Percentiles rank a stretch among this genome's conserved stretches.
phyloP scores from a whole-genome alignment of 78 protist genomes.

The Pigoraptor vietnamica region DNA sequence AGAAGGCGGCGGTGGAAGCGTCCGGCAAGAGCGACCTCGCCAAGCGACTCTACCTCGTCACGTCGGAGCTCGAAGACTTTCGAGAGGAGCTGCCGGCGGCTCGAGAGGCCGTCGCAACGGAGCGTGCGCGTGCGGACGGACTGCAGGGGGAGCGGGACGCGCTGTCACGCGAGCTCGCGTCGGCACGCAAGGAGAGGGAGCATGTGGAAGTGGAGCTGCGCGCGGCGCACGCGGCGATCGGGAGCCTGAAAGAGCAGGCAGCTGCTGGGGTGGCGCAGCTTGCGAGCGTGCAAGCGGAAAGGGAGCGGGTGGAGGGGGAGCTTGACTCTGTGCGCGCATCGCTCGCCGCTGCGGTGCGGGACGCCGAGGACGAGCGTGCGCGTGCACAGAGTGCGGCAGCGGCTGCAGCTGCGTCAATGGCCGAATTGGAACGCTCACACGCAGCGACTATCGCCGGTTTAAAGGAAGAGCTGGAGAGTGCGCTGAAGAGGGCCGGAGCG shows the following conservation, averaged over 20 bases:
- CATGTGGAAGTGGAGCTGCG: neutral
- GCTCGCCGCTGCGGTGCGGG: neutral
- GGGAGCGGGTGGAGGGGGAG: neutral
- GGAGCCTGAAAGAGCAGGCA: neutral
- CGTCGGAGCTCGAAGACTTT: neutral
- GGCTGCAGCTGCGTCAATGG: neutral
- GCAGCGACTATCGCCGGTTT: neutral
- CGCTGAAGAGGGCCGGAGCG: neutral
- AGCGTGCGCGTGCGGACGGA: neutral
- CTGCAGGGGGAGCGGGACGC: neutral
- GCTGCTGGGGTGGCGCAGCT: no score
- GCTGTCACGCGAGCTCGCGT: neutral
- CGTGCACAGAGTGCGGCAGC: no score
- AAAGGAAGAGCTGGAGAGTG: neutral
- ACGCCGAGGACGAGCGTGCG: no score
- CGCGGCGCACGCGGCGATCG: neutral
- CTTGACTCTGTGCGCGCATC: neutral
- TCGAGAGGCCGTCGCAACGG: neutral
- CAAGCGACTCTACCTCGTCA: neutral
- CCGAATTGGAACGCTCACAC: neutral
- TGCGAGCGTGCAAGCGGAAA: no score
- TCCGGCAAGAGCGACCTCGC: neutral
- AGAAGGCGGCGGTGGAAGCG: neutral
- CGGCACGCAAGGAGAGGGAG: neutral
- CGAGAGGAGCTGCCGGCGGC: neutral